Conservation (phyloP, 495 filamentous ascomycete genomes). For the Choiromyces venosus region DNA sequence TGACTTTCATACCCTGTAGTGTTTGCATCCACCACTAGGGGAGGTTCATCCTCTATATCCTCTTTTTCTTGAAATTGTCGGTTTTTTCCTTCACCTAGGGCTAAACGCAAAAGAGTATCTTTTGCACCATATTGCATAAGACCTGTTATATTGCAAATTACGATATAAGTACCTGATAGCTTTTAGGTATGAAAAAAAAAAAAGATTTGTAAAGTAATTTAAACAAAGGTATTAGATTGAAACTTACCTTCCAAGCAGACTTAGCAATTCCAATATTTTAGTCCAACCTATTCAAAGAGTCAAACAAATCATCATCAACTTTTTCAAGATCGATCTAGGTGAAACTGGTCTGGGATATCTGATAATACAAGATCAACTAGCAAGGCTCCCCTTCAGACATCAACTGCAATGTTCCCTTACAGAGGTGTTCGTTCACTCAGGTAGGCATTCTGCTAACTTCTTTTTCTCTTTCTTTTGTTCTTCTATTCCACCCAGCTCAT, state of each 20-base stretch:
- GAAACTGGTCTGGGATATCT: conserved; percentile 55
- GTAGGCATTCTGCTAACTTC: too few relatives aligned
- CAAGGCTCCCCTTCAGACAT: too few relatives aligned
- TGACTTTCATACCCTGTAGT: conserved; percentile 29
- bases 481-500: too few relatives aligned
- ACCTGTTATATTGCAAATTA: conserved; percentile 57
- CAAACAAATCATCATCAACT: conserved; percentile 46
- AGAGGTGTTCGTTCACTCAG: too few relatives aligned
- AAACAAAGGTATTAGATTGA: background rate
- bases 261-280: conserved; percentile 49
- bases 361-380: too few relatives aligned
- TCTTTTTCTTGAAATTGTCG: conserved; percentile 16
- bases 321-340: conserved; percentile 45
- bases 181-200: conserved; percentile 9
- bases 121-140: conserved; percentile 57
- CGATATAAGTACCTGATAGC: conserved; percentile 54
- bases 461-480: too few relatives aligned
- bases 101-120: conserved; percentile 45
- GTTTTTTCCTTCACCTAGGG: conserved; percentile 34
- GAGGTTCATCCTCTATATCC: conserved; percentile 28
- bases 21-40: conserved; percentile 14
- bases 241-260: conserved; percentile 47
- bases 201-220: background rate
- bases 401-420: too few relatives aligned
- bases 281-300: conserved; percentile 49